phyloP scores from a whole-genome alignment of 257 asterid genomes.

The Agastache rugosa region DNA sequence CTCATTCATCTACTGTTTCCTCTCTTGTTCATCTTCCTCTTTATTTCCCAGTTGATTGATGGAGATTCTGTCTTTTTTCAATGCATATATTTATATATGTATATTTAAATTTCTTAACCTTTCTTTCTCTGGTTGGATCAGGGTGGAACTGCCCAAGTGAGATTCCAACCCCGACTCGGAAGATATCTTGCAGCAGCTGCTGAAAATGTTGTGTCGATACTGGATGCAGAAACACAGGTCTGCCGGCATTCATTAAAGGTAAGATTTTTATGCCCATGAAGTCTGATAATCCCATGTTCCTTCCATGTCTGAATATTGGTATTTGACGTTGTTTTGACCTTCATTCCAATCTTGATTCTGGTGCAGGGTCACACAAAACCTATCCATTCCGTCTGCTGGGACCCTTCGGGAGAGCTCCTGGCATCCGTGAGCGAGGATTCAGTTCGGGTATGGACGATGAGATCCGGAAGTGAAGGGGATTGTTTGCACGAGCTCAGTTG shows the following conservation, averaged over 20 bases:
- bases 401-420: constrained; percentile 80
- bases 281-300: neutral
- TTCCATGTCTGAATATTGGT: neutral
- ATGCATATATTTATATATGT: too few relatives aligned
- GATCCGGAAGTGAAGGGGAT: constrained; percentile 83
- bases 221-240: constrained; percentile 79
- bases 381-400: constrained; percentile 84
- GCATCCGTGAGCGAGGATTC: constrained; percentile 96
- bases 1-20: neutral
- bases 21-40: neutral
- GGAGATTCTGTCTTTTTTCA: neutral
- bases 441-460: constrained; percentile 84
- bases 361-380: constrained; percentile 81
- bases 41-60: neutral
- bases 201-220: constrained; percentile 82
- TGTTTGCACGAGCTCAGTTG: constrained; percentile 86
- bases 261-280: neutral
- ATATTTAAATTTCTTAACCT: constrained; percentile 5
- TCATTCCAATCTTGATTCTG: neutral
- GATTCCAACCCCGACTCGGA: constrained; percentile 95
- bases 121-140: constrained; percentile 40
- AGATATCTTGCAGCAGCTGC: constrained; percentile 96
- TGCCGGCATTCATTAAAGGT: constrained; percentile 90
- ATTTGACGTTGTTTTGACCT: neutral
- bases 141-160: constrained; percentile 92